Percentiles rank a stretch among this genome's conserved stretches.
Evolutionary conservation across 495 filamentous ascomycete species (phyloP).

Genomic region (Talaromyces thailandensis): DNA sequence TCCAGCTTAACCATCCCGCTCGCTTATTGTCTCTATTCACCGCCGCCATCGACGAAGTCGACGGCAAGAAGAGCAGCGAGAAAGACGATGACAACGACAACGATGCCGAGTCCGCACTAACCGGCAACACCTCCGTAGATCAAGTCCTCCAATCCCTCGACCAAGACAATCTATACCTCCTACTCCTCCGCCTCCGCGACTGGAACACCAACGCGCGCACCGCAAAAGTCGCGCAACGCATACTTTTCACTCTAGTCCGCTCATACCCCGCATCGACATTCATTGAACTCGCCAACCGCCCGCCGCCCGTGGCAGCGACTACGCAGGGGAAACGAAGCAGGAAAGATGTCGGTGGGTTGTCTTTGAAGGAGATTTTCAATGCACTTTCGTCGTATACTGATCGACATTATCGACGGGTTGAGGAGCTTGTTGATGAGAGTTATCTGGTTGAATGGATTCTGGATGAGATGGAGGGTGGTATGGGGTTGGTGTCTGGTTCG

Average conservation of each 20-base stretch:
- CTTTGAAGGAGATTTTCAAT: conserved; percentile 72
- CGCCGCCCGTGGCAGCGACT: conserved; percentile 18
- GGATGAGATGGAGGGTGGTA: conserved; percentile 76
- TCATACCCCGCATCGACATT: conserved; percentile 68
- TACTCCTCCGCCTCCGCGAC: conserved; percentile 75
- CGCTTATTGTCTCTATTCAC: conserved; percentile 77
- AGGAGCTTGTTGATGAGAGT: conserved; percentile 88
- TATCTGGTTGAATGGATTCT: conserved; percentile 90
- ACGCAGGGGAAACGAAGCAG: conserved; percentile 22
- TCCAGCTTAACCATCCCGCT: conserved; percentile 87
- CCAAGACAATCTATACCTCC: conserved; percentile 69
- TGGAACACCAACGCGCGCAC: conserved; percentile 95
- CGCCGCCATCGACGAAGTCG: conserved; percentile 57
- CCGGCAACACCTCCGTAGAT: conserved; percentile 72
- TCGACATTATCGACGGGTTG: conserved; percentile 77
- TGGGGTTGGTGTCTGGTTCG: conserved; percentile 25
- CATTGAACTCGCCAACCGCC: conserved; percentile 48
- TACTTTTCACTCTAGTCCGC: conserved; percentile 71
- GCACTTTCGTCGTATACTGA: conserved; percentile 82
- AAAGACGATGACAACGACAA: conserved; percentile 27
- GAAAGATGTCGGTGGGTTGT: conserved; percentile 42
- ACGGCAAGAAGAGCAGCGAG: conserved; percentile 21
- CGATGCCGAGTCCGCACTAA: conserved; percentile 52
- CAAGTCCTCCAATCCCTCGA: conserved; percentile 70
- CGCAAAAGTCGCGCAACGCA: conserved; percentile 74